Evolutionary conservation across 805 yeast species (phyloP), one percentile per base, ranked within the genome.

Genomic region (Sungouiozyma ichnusensis): DNA sequence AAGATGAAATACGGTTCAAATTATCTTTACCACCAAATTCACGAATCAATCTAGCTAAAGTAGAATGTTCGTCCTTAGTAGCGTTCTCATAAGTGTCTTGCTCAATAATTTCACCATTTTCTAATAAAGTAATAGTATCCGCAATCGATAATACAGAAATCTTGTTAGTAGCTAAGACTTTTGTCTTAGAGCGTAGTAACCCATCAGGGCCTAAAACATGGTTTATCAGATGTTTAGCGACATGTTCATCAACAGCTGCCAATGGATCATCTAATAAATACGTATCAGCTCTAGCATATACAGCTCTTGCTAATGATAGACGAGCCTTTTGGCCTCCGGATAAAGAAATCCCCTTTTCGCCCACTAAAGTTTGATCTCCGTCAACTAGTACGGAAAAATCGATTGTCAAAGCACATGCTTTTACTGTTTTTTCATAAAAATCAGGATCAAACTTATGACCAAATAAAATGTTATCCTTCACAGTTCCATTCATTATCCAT

Each of bases 271-370:
- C 98, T 48, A 92, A 65, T 34, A 92, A 65, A 59, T 85, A 87
- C 24, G 92, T 76, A 57, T 92, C 97, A 3, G 97, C 94, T 49
- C 97, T 73, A 11, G 95, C 76, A 59, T 92, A 92, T 8, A 92
- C 95, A 11, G 98, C 97, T 59, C 98, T 76, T 0, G 98, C 98
- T 41, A 92, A 72, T 1, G 95, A 80, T 32, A 92, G 72, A 60
- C 98, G 79, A 0, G 98, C 97, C 71, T 92, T 92, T 63, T 92
- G 98, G 36, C 98, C 98, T 40, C 98, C 98, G 35, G 95, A 85
- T 39, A 92, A 70, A 13, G 97, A 85, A 40, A 92, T 88, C 49
- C 98, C 98, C 61, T 90, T 86, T 66, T 92, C 98, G 48, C 98
- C 98, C 44, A 92, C 97, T 52, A 84, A 77, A 4, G 98, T 92